Evolutionary conservation across 2,329 filamentous ascomycete species (phyloP).

Genomic region (Dothideomycetes sp.): DNA sequence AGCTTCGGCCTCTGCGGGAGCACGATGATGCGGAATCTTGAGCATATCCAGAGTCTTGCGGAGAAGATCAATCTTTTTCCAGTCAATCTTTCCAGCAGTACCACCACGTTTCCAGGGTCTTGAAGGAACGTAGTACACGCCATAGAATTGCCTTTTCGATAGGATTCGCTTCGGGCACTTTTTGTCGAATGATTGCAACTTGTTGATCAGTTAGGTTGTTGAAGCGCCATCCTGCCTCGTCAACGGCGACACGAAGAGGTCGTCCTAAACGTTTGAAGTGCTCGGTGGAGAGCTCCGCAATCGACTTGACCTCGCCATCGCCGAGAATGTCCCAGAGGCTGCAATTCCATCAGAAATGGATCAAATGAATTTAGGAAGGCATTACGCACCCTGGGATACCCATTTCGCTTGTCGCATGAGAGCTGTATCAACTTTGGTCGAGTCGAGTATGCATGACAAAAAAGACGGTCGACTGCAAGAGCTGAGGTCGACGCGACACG

Average conservation of each 20-base stretch:
- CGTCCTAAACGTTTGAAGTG: slow-evolving; percentile 28
- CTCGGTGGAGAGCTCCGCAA: slow-evolving; percentile 31
- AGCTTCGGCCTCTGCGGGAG: slow-evolving; percentile 40
- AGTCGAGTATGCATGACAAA: no score
- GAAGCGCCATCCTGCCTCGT: slow-evolving; percentile 38
- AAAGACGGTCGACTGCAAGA: no score
- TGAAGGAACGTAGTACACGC: slow-evolving; percentile 40
- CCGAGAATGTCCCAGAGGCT: slow-evolving; percentile 32
- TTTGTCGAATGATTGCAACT: slow-evolving; percentile 29
- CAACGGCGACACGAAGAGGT: slow-evolving; percentile 34
- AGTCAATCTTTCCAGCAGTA: slow-evolving; percentile 26
- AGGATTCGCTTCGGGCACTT: slow-evolving; percentile 30
- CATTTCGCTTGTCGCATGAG: no score
- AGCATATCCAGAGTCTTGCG: slow-evolving; percentile 32
- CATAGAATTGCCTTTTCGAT: slow-evolving; percentile 35
- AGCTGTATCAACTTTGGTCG: no score
- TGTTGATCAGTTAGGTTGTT: slow-evolving; percentile 31
- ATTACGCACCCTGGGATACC: slow-evolving; percentile 14
- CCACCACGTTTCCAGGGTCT: slow-evolving; percentile 30
- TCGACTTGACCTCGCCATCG: slow-evolving; percentile 26
- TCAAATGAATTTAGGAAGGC: neutral
- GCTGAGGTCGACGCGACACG: no score
- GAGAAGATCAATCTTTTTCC: slow-evolving; percentile 26
- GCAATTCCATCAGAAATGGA: neutral
- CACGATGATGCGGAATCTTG: slow-evolving; percentile 35